Evolutionary conservation across 148 eudicot genomes (phyloP), one percentile per base, ranked within the genome.

Genomic region (Cornus controversa): DNA sequence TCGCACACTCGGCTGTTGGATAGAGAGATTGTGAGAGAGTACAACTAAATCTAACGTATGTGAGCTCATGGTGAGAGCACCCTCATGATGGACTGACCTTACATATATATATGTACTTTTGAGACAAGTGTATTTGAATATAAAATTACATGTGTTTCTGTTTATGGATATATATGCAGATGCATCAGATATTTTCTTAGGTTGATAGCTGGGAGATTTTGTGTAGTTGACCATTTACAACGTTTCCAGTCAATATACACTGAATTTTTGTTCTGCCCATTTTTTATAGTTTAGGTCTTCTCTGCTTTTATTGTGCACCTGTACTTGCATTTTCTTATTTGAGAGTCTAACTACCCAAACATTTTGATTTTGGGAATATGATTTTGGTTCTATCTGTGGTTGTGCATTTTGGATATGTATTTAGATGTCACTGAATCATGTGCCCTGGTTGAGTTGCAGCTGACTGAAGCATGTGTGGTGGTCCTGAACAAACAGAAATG

Each of bases 391-490:
- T 16, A 23, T 6, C n/a, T n/a, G n/a, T 67, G 65, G 65, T n/a
- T 75, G 57, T 75, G n/a, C n/a, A n/a, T n/a, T n/a, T n/a, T n/a
- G n/a, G n/a, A n/a, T n/a, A n/a, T 77, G 60, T 76, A 60, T 78
- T 25, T 40, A 47, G 8, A 77, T 80, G 75, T 53, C 23, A 77
- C 70, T 25, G 69, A 63, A 40, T 62, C 37, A 57, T 47, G 28
- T 27, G 16, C 74, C 37, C 67, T 74, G 83, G 47, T 66, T 76
- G 66, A 69, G 74, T 79, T 82, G 71, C 83, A 78, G 88, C 77
- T 74, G 54, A 71, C 37, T 76, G 34, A 83, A 79, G 79, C 74
- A 85, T 89, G 89, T 89, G 89, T 72, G 77, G 82, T 81, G 87
- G 71, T 68, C 73, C 81, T 20, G 85, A 82, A 10, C 67, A 29